phyloP scores from a whole-genome alignment of 2,329 filamentous ascomycete species.

The Beauveria scarabaeidicola region DNA sequence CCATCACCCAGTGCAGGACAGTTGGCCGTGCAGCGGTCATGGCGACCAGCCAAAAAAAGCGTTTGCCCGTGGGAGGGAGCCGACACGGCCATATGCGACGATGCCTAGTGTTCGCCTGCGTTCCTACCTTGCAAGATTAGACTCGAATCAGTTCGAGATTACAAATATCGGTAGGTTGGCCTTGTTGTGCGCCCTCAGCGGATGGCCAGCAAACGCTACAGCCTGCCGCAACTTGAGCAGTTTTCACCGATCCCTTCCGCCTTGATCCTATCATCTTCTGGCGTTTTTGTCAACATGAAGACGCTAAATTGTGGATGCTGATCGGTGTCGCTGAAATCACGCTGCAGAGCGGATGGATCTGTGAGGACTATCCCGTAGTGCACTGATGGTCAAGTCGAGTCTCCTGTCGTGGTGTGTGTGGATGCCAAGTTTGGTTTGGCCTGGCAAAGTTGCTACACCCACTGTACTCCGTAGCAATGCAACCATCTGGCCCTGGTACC shows the following conservation, averaged over 20 bases:
- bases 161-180: too few species aligned
- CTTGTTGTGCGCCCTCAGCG: background rate
- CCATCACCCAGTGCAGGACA: background rate
- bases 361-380: background rate
- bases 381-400: background rate
- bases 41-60: background rate
- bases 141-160: too few species aligned
- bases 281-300: background rate
- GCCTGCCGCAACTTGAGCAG: background rate
- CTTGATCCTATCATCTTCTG: background rate
- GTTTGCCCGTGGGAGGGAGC: background rate
- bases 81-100: background rate
- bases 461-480: too few species aligned
- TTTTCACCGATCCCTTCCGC: background rate
- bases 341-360: background rate
- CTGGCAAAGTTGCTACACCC: background rate
- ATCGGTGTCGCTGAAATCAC: background rate
- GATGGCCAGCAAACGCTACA: background rate
- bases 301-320: background rate
- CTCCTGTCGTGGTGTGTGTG: constrained; percentile 3
- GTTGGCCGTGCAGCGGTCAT: background rate
- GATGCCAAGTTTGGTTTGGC: background rate
- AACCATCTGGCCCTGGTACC: background rate
- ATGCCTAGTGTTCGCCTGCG: too few species aligned
- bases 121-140: too few species aligned